A percentile compares a stretch with the other conserved stretches of the same genome.
Conservation (phyloP, 208 protist species). For the Trypanosoma brucei region DNA sequence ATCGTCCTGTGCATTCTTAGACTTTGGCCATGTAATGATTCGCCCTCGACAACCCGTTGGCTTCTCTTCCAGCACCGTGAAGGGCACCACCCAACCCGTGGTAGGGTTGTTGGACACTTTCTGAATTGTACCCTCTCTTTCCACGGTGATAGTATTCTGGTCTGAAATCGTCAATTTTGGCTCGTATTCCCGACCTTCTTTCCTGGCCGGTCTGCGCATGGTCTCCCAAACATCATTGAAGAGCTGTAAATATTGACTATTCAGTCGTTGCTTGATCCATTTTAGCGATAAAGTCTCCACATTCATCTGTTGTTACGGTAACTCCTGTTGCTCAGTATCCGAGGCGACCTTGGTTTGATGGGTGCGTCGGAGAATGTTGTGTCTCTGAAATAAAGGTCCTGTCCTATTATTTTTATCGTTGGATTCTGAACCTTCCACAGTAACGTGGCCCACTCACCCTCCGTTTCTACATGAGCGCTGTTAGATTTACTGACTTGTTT, state of each 20-base stretch:
- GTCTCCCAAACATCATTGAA: conserved; percentile 4
- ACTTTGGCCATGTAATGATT: conserved; percentile 12
- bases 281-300: not conserved
- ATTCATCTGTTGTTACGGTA: conserved; percentile 5
- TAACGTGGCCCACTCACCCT: not conserved
- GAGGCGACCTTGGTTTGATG: not conserved
- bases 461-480: not conserved
- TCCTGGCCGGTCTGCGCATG: not conserved
- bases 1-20: conserved; percentile 8
- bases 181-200: not conserved
- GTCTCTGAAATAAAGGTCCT: conserved; percentile 1
- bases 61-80: conserved; percentile 5
- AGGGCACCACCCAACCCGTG: not conserved
- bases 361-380: not conserved
- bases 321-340: not conserved
- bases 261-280: not conserved
- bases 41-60: not conserved
- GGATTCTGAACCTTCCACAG: not conserved
- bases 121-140: conserved; percentile 3
- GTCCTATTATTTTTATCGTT: not conserved
- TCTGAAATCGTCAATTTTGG: not conserved
- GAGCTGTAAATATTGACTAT: not conserved
- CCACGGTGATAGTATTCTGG: not conserved
- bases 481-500: not conserved
- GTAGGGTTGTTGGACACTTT: not conserved